Base-by-base conservation (phyloP, 192 early-diverging fungal genomes). In the Coemansia sp. region DNA sequence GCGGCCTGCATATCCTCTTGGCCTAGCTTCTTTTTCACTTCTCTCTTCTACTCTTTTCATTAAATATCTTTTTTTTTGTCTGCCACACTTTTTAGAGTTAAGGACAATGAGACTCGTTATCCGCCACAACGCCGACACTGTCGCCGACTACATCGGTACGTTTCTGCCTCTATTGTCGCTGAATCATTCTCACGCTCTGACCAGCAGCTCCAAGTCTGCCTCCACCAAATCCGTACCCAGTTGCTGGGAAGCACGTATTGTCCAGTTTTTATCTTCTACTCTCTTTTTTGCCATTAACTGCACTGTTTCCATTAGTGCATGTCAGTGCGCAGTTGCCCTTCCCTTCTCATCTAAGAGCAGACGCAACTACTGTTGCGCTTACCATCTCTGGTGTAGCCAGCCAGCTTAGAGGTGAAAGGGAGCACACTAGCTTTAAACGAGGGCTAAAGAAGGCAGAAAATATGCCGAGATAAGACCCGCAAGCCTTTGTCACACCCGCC, bases 61-160 rank as follows among this genome's bases (percentile, higher is more conserved):
- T 25, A 37, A n/a, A 37, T 38, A 44, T 36, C 42, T 50, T 67
- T 46, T 67, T 46, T 27, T 66, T 57, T 27, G 2, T 29, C 50
- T n/a, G 10, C 25, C 12, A n/a, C 19, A 23, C 15, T 1, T 32
- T 42, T n/a, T 61, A 42, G 39, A 19, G 42, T 32, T 31, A 27
- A 12, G 21, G 37, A 68, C 59, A 59, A 93, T 93, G 91, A 86
- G 91, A 81, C 87, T 93, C 23, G 87, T 90, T 71, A 89, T 93
- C 69, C 88, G 91, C 64, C 78, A 89, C 77, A 86, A 90, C 63
- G 89, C 86, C 67, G 86, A 89, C 68, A 86, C 87, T 45, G 91
- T 91, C 65, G 89, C 89, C 31, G 86, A 88, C 64, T 89, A 92
- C 70, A 87, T 84, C 72, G 91, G 92, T 70, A 86, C 73, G 72